Evolutionary conservation across 2,329 filamentous ascomycete species (phyloP).

Genomic region (Trichoderma hamatum): DNA sequence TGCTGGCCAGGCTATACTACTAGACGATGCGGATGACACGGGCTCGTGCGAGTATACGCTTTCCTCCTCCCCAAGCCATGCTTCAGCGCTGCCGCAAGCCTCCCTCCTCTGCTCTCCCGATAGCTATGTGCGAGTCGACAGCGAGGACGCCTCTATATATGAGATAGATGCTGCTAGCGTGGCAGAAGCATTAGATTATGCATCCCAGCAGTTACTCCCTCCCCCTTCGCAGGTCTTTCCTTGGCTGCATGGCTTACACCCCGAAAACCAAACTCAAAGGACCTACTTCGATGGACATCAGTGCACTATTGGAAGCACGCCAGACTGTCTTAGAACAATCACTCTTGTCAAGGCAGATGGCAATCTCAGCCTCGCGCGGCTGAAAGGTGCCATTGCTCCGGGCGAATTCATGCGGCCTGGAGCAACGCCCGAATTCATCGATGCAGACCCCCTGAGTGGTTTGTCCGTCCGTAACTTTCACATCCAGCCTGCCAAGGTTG

Average conservation of each 20-base stretch:
- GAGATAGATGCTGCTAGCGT: conserved; percentile 71
- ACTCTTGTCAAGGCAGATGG: conserved; percentile 89
- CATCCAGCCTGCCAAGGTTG: conserved; percentile 88
- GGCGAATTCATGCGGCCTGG: conserved; percentile 71
- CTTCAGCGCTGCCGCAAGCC: conserved; percentile 56
- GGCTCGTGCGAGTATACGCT: conserved; percentile 52
- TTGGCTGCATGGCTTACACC: conserved; percentile 92
- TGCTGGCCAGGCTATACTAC: conserved; percentile 66
- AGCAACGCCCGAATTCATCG: conserved; percentile 66
- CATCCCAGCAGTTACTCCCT: conserved; percentile 78
- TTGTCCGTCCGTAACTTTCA: conserved; percentile 98
- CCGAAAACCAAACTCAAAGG: conserved; percentile 84
- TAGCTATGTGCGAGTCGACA: conserved; percentile 55
- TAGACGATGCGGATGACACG: conserved; percentile 57
- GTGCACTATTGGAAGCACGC: conserved; percentile 69
- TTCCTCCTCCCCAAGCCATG: conserved; percentile 65
- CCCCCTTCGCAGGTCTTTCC: conserved; percentile 88
- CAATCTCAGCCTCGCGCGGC: conserved; percentile 69
- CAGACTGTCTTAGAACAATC: conserved; percentile 74
- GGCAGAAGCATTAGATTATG: conserved; percentile 72
- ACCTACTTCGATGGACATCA: conserved; percentile 84
- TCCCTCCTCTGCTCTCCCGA: conserved; percentile 78
- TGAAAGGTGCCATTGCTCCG: conserved; percentile 85
- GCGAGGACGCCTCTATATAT: conserved; percentile 66
- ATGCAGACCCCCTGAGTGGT: conserved; percentile 83